Conservation (phyloP, 2,329 filamentous ascomycete species). For the Aspergillus sp. region DNA sequence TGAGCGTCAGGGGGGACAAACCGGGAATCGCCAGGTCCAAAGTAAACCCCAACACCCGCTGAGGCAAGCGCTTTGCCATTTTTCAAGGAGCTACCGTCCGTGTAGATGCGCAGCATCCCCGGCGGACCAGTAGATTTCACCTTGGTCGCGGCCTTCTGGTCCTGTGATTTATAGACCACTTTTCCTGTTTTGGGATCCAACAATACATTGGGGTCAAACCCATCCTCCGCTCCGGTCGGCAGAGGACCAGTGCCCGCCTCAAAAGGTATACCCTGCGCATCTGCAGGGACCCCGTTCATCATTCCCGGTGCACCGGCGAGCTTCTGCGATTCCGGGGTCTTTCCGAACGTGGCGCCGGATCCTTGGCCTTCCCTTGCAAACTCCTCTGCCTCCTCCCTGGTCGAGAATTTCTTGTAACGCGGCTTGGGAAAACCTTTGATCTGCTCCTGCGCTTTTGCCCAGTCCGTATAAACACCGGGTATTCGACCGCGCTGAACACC, state of each 20-base stretch:
- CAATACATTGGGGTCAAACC: constrained; percentile 61
- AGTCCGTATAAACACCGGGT: constrained; percentile 65
- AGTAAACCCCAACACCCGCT: constrained; percentile 66
- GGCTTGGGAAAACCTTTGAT: constrained; percentile 71
- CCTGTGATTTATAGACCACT: constrained; percentile 57
- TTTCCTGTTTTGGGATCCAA: constrained; percentile 57
- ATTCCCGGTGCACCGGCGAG: constrained; percentile 38
- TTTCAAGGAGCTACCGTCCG: constrained; percentile 62
- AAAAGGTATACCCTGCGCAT: constrained; percentile 47
- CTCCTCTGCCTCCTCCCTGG: constrained; percentile 70
- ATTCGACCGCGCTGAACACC: constrained; percentile 59
- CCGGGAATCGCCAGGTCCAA: constrained; percentile 60
- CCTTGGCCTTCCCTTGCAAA: constrained; percentile 61
- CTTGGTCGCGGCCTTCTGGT: constrained; percentile 53
- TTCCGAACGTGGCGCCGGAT: constrained; percentile 26
- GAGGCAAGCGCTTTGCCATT: constrained; percentile 59
- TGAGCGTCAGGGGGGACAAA: constrained; percentile 34
- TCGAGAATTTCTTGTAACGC: constrained; percentile 68
- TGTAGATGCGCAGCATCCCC: constrained; percentile 61
- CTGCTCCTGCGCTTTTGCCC: constrained; percentile 71
- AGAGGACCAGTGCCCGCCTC: constrained; percentile 59
- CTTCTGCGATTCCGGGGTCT: constrained; percentile 38
- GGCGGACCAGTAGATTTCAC: constrained; percentile 45
- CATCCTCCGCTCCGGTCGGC: constrained; percentile 58
- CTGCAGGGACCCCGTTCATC: constrained; percentile 43